A percentile compares a stretch with the other conserved stretches of the same genome.
Conservation (phyloP, 345 rosid genomes). For the Erodium maritimum region DNA sequence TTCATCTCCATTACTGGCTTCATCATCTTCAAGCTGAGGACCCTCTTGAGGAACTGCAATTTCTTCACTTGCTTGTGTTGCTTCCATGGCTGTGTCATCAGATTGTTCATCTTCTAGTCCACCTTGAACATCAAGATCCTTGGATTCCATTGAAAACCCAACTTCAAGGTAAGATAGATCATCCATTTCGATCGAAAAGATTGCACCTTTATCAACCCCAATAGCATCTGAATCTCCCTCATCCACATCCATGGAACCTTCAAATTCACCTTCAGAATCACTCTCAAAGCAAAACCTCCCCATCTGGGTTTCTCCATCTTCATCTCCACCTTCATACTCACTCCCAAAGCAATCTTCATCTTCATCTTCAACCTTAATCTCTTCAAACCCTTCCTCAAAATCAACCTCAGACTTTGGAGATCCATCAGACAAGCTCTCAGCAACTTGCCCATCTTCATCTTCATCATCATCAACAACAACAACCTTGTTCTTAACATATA, state of each 20-base stretch:
- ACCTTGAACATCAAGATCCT: slow-evolving; percentile 14
- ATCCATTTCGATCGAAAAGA: slow-evolving; percentile 14
- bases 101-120: background rate
- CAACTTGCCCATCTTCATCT: slow-evolving; percentile 21
- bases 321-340: slow-evolving; percentile 5
- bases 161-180: slow-evolving; percentile 6
- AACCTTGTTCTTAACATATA: slow-evolving; percentile 25
- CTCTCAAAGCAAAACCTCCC: slow-evolving; percentile 9
- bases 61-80: too few relatives aligned
- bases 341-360: slow-evolving; percentile 3
- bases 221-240: slow-evolving; percentile 17
- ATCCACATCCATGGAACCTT: slow-evolving; percentile 11
- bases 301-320: slow-evolving; percentile 8
- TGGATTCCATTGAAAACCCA: slow-evolving; percentile 12
- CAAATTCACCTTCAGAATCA: slow-evolving; percentile 11
- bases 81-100: background rate
- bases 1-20: too few relatives aligned
- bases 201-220: slow-evolving; percentile 16
- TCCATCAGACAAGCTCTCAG: slow-evolving; percentile 25
- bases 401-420: slow-evolving; percentile 28
- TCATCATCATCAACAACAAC: too few relatives aligned
- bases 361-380: slow-evolving; percentile 1
- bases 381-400: slow-evolving; percentile 17
- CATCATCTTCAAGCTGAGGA: too few relatives aligned
- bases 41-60: too few relatives aligned